Base-by-base conservation (phyloP, 208 protist species). In the Tritrichomonas foetus region DNA sequence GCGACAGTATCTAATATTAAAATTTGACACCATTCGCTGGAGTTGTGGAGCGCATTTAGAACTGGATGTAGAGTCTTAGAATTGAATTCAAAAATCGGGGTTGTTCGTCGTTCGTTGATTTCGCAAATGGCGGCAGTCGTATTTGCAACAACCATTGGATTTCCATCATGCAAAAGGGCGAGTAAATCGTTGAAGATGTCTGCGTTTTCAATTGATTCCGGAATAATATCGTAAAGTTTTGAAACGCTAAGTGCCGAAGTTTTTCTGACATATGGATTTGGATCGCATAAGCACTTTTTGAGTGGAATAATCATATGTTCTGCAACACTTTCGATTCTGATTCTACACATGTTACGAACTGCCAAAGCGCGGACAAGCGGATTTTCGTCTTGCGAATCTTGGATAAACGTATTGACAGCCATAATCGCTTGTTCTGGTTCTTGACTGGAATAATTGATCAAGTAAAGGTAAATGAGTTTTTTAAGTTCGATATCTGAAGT, bases 21-120 rank as follows among this genome's bases (percentile, higher is more conserved):
- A 93, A 99, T 95, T 95, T 99, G 98, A 14, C 98, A 98, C 98
- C 99, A 97, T 96, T 99, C 98, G 11, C 97, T 99, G 96, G 97
- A 98, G 92, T 98, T 97, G 57, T 98, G 97, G 30, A 99, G 95
- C 50, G 98, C 97, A 50, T 97, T 96, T 22, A 99, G 96, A 8
- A 99, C 95, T 82, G 98, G 98, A 39, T 97, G 97, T 30, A 98
- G 94, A 92, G 96, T 98, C n/a, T 96, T 96, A 66, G 50, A 30
- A 61, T 95, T 97, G 57, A 98, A 95, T 75, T 94, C 92, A 49
- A 97, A 96, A 33, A 98, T 93, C n/a, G 95, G 93, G 25, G 89
- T 64, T 20, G 94, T 94, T n/a, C 94, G 94, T 25, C 93, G 93
- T 78, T 97, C 95, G 36, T 95, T 93, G 92, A 99, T 98, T 95